Base-by-base conservation (phyloP, 805 yeast genomes). In the Monosporozyma siamensis region DNA sequence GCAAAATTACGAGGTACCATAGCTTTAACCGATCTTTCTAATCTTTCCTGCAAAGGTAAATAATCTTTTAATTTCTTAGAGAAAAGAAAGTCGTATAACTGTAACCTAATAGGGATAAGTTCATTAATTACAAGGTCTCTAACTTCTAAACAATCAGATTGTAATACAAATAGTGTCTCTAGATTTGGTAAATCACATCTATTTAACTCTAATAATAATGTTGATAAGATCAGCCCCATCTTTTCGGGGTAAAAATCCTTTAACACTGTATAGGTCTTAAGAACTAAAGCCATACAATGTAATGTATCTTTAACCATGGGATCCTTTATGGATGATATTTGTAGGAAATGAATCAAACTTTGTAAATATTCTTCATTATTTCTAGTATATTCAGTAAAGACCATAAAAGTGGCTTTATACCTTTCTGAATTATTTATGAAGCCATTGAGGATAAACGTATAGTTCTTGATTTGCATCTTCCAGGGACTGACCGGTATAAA, bases 151-250 rank as follows among this genome's bases (percentile, higher is more conserved):
- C 25, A 43, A 9, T 39, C 44, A 6, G 49, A 40, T 32, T 46
- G 46, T 14, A 54, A 35, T 11, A 53, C 37, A 22, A 52, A 29
- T 11, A 49, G 30, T 3, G 54, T 46, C 12, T 48, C 38, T 5
- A 47, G 42, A 18, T 40, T 37, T 20, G 53, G 47, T 10, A 51
- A 38, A 8, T 48, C 50, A 34, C 47, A 41, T 9, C 45, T 45
- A 6, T 44, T 39, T 15, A 46, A 38, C 14, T 43, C 45, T 1
- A 49, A 32, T 21, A 38, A 37, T 14, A 45, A 34, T 4, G 43
- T 34, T 11, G 53, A 43, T 6, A 52, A 39, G 11, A 45, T 15
- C 8, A 38, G 31, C 10, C 46, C 51, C 17, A 54, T 45, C 11
- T 40, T 44, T 11, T 42, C 34, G n/a, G 51, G 48, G n/a, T 12